phyloP scores from a whole-genome alignment of 1,139 yeast species.

The Saccharomyces pastorianus region DNA sequence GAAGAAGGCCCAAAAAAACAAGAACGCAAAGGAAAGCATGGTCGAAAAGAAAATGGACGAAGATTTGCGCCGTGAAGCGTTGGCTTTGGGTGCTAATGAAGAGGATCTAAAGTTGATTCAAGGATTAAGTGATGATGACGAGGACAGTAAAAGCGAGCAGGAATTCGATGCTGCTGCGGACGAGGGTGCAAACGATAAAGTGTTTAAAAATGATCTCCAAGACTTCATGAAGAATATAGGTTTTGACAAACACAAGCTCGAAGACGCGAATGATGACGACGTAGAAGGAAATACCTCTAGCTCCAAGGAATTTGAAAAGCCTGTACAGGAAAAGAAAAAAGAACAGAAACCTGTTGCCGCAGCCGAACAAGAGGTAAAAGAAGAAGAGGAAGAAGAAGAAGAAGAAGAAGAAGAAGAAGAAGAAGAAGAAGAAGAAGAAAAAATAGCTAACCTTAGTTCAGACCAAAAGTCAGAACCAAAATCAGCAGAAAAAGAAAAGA shows the following conservation, averaged over 20 bases:
- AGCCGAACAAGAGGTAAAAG: conserved; percentile 10
- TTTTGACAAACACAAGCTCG: conserved; percentile 34
- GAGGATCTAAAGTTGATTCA: conserved; percentile 52
- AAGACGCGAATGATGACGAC: conserved; percentile 23
- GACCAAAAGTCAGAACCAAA: conserved; percentile 11
- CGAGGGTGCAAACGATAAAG: conserved; percentile 38
- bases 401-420: too few relatives aligned
- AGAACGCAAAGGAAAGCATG: conserved; percentile 11
- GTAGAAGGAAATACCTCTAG: conserved; percentile 17
- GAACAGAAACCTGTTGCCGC: too few relatives aligned
- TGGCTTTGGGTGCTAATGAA: conserved; percentile 68
- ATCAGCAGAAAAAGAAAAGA: conserved; percentile 18
- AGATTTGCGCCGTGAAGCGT: conserved; percentile 57
- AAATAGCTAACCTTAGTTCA: conserved; percentile 1
- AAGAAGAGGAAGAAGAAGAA: too few relatives aligned
- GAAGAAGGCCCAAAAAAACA: conserved; percentile 12
- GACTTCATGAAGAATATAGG: conserved; percentile 66
- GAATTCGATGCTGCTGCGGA: conserved; percentile 43
- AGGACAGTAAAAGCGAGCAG: conserved; percentile 53
- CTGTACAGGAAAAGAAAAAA: conserved; percentile 4
- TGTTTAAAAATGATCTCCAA: conserved; percentile 50
- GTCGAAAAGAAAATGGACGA: conserved; percentile 28
- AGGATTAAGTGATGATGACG: conserved; percentile 41
- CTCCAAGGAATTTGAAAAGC: conserved; percentile 21
- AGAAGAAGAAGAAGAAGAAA: too few relatives aligned